A percentile compares a stretch with the other conserved stretches of the same genome.
phyloP scores from a whole-genome alignment of 495 filamentous ascomycete genomes.

The Tuber brumale region DNA sequence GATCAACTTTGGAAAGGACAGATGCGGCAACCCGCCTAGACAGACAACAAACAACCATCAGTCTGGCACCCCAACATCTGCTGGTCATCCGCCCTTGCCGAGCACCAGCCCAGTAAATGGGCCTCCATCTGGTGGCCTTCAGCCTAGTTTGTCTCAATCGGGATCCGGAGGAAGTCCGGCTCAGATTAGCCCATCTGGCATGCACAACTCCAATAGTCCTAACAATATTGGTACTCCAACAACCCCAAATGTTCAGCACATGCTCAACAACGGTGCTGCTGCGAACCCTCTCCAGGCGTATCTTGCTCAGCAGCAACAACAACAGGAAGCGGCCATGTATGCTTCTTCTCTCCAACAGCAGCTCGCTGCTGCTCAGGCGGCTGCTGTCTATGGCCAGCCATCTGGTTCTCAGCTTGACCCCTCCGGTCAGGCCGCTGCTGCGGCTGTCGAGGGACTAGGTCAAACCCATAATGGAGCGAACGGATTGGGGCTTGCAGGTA shows the following conservation, averaged over 20 bases:
- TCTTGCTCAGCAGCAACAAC: constrained; percentile 64
- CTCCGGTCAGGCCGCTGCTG: constrained; percentile 30
- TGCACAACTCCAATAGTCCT: constrained; percentile 44
- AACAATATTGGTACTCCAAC: constrained; percentile 36
- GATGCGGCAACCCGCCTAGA: constrained; percentile 91
- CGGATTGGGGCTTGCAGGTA: constrained; percentile 30
- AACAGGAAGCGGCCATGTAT: constrained; percentile 54
- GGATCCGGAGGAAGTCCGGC: constrained; percentile 67
- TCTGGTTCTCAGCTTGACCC: constrained; percentile 28
- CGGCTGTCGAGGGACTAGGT: constrained; percentile 24
- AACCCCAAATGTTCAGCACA: constrained; percentile 50
- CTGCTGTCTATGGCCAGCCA: constrained; percentile 52
- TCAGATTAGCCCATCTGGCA: constrained; percentile 39
- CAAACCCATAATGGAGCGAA: constrained; percentile 35
- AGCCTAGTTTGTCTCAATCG: constrained; percentile 47
- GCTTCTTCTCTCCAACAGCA: constrained; percentile 51
- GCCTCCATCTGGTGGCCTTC: constrained; percentile 42
- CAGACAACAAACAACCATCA: constrained; percentile 62
- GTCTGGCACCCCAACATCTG: constrained; percentile 44
- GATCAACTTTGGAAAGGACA: constrained; percentile 98
- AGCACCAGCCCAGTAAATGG: constrained; percentile 50
- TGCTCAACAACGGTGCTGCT: constrained; percentile 66
- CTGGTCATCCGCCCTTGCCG: constrained; percentile 61
- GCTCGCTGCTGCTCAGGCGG: constrained; percentile 53
- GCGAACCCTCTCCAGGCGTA: constrained; percentile 89